Evolutionary conservation across 2,329 filamentous ascomycete species (phyloP).

Genomic region (Monosporascus sp.): DNA sequence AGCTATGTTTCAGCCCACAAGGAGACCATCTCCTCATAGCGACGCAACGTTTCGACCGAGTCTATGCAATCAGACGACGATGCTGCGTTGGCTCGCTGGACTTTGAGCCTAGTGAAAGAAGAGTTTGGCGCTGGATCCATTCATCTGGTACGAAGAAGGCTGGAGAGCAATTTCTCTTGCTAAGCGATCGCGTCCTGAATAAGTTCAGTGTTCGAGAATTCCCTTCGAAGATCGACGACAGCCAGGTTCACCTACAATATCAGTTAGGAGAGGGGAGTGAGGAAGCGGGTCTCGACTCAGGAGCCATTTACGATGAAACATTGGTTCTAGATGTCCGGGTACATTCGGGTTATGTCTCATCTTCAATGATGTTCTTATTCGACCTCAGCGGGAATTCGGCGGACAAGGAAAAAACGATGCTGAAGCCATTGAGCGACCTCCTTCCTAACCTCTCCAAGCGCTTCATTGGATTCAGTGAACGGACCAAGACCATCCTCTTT

Average conservation of each 20-base stretch:
- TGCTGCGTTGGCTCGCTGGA: slow-evolving; percentile 1
- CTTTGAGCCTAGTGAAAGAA: slow-evolving; percentile 2
- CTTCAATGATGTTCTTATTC: slow-evolving; percentile 7
- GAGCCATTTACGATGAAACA: slow-evolving; percentile 1
- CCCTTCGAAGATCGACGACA: not conserved
- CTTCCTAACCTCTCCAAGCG: slow-evolving; percentile 4
- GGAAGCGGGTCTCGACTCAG: not conserved
- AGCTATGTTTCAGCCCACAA: slow-evolving; percentile 6
- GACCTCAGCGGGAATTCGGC: not conserved
- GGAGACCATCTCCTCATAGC: slow-evolving; percentile 9
- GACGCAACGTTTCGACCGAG: not conserved
- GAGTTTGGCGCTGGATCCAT: slow-evolving; percentile 6
- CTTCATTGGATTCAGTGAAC: slow-evolving; percentile 9
- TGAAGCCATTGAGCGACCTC: not conserved
- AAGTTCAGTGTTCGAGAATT: slow-evolving; percentile 1
- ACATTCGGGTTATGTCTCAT: slow-evolving; percentile 2
- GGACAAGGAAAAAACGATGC: no score
- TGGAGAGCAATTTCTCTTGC: slow-evolving; percentile 1
- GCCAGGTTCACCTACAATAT: slow-evolving; percentile 1
- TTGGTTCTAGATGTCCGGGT: slow-evolving; percentile 4
- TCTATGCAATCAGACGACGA: slow-evolving; percentile 1
- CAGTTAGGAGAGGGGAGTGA: not conserved
- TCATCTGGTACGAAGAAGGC: not conserved
- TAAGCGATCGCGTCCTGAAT: slow-evolving; percentile 2
- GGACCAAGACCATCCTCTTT: slow-evolving; percentile 8